These are phyloP conservation scores for Neurospora sp. DNA, from an alignment of 495 filamentous ascomycete species.

Conservation along the genomic window DNA sequence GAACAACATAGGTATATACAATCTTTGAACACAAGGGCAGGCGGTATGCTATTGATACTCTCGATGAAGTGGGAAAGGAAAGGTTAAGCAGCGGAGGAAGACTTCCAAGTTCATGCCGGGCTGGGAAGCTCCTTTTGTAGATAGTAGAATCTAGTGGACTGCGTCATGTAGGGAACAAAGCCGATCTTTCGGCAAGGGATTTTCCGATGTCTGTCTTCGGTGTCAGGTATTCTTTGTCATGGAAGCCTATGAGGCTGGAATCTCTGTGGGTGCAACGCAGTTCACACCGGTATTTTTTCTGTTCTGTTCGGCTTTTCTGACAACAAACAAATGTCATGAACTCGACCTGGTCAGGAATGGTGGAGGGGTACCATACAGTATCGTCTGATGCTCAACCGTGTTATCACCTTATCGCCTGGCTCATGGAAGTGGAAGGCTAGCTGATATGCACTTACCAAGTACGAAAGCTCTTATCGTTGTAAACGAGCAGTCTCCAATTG, in stretches of 20 bases:
- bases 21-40: neutral
- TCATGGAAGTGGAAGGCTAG: neutral
- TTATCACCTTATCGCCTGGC: neutral
- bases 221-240: neutral
- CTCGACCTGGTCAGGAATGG: neutral
- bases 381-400: neutral
- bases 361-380: neutral
- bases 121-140: neutral
- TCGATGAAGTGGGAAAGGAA: neutral
- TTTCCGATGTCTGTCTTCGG: neutral
- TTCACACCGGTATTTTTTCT: neutral
- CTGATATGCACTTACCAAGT: neutral
- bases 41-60: neutral
- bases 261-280: neutral
- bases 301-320: neutral
- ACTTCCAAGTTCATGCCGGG: neutral
- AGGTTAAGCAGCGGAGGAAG: neutral
- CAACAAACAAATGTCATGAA: neutral
- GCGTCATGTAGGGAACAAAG: neutral
- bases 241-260: neutral
- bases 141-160: neutral
- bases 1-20: constrained; percentile 6
- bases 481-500: neutral
- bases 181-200: neutral
- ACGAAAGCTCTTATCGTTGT: neutral